Base-by-base conservation (phyloP, 2,329 filamentous ascomycete genomes). In the Hypoxylon sp. region DNA sequence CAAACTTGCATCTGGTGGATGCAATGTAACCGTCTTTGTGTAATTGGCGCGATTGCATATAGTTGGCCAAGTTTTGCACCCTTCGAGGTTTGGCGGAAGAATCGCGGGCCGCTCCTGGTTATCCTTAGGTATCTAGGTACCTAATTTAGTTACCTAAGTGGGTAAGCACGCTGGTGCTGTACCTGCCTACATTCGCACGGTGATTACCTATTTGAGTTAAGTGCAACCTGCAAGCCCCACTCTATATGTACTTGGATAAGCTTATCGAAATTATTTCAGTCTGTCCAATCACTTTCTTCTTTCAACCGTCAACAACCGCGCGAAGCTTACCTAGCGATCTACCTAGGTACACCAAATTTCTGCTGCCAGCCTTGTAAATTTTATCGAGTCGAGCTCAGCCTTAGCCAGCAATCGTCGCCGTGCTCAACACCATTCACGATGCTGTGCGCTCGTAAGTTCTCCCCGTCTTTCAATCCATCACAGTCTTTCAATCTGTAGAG, bases 401-500 rank as follows among this genome's bases (percentile, higher is more conserved):
- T 18, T 52, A 41, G 46, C 10, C 42, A 50, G 37, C 43, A 50
- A 48, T 18, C 46, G 54, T 55, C 59, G 15, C 17, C 38, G 13
- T 23, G 15, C 6, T 29, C 59, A 52, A 53, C 20, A 46, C 53
- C 24, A 55, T 37, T 52, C 58, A 63, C 67, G 60, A 82, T 82
- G 79, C 74, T 81, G 70, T 82, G 79, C 74, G 78, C 82, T 78
- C 79, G 71, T 70, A 76, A 70, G 55, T 64, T 42, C 27, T 9
- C n/a, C 3, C 23, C 23, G 24, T 3, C 53, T 6, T 21, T 6
- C 43, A 4, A 17, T 21, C 9, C 7, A 2, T 3, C 37, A 23
- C 27, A 21, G n/a, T n/a, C n/a, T n/a, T 48, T 27, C 11, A n/a
- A 43, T n/a, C 27, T 15, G 13, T 24, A 27, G 26, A n/a, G 9